Evolutionary conservation across 352 stramenopile genomes (phyloP), one percentile per base, ranked within the genome.

Genomic region (Phytophthora foliorum): DNA sequence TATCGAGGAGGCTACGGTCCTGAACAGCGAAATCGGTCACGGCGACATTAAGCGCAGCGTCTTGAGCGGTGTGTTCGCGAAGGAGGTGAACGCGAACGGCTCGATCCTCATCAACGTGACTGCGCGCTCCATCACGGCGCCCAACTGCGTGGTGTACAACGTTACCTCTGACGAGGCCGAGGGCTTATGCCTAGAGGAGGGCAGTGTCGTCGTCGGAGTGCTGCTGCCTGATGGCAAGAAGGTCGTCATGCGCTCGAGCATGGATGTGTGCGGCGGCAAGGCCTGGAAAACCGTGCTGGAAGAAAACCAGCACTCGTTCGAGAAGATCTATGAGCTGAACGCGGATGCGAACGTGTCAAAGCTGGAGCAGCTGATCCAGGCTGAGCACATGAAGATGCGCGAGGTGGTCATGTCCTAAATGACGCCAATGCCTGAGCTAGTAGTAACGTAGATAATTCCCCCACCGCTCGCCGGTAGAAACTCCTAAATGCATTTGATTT

Each of bases 71-170:
- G 97, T 99, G 16, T 88, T 80, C 46, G 89, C 93, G 9, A 82
- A 84, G 22, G 85, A 98, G 57, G 84, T 99, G 57, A 89, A 97
- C 41, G 95, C 89, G 2, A 87, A 99, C 57, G 93, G 95, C 57
- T 98, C 94, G 54, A 98, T 99, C 62, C 81, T 99, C 52, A 98
- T 99, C 63, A 99, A 99, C 80, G 98, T 99, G 50, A 98, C 96
- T 13, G 97, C 97, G 13, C 95, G 94, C 63, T 97, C 94, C 38
- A 99, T 99, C 73, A 87, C 83, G n/a, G 97, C 96, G 6, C 93
- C 93, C 56, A 92, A 94, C 45, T 97, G 91, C 62, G 97, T 99
- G 25, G 77, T 99, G 55, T 99, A 99, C 88, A 99, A 99, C 77
- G 85, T 99, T 17, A 96, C 98, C 32, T 97, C 87, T 57, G 93